phyloP scores from a whole-genome alignment of 441 rosid species.

The Omphalea diandra region DNA sequence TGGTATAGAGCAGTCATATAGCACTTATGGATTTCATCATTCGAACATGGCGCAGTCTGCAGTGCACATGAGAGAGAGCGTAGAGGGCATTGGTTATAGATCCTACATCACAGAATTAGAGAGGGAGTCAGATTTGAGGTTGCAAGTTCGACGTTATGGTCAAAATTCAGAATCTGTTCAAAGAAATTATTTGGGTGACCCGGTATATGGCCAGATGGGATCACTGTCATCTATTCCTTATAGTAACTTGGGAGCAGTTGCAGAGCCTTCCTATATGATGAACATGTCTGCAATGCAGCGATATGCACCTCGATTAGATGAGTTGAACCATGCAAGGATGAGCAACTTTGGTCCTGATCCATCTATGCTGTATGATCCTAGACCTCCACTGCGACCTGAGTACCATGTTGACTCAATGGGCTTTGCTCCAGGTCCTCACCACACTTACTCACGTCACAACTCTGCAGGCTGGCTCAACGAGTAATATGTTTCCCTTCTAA shows the following conservation, averaged over 20 bases:
- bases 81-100: conserved; percentile 27
- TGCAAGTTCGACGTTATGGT: conserved; percentile 36
- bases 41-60: conserved; percentile 21
- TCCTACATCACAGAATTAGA: conserved; percentile 26
- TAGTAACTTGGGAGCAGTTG: conserved; percentile 22
- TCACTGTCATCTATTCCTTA: conserved; percentile 31
- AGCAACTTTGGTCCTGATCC: conserved; percentile 38
- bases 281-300: conserved; percentile 49
- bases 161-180: conserved; percentile 27
- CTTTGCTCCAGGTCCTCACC: conserved; percentile 50
- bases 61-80: conserved; percentile 26
- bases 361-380: conserved; percentile 31
- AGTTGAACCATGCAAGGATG: conserved; percentile 46
- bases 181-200: conserved; percentile 31
- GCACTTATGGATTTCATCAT: conserved; percentile 25
- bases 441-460: conserved; percentile 27
- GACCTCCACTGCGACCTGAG: conserved; percentile 31
- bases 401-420: conserved; percentile 27
- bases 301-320: conserved; percentile 63
- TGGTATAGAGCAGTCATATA: conserved; percentile 26
- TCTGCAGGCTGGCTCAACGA: conserved; percentile 74
- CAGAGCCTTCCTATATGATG: conserved; percentile 35
- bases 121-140: conserved; percentile 27
- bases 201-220: conserved; percentile 28
- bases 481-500: conserved; percentile 19